Evolutionary conservation across 352 stramenopile species (phyloP).

Genomic region (Phytophthora sp.): DNA sequence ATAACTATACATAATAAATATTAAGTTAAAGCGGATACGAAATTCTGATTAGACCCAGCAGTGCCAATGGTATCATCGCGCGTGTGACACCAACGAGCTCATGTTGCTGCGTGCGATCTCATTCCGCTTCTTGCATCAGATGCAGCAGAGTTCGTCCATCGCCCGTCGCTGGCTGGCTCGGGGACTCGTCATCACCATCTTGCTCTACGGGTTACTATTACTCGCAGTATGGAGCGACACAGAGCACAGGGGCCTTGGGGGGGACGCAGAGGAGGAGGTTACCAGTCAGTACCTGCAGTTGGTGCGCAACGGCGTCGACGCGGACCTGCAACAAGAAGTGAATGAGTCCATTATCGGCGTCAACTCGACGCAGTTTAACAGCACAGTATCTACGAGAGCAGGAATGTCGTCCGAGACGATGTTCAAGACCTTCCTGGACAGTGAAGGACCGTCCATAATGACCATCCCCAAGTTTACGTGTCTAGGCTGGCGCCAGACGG

Average conservation of each 20-base stretch:
- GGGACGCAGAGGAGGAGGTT: background rate
- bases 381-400: background rate
- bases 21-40: no score
- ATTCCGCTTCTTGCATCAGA: conserved; percentile 28
- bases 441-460: conserved; percentile 14
- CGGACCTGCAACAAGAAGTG: background rate
- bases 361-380: conserved; percentile 10
- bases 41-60: background rate
- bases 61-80: conserved; percentile 19
- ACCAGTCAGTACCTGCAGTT: conserved; percentile 13
- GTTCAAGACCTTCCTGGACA: conserved; percentile 25
- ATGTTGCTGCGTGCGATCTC: background rate
- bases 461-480: conserved; percentile 25
- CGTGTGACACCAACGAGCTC: conserved; percentile 26
- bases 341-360: conserved; percentile 5
- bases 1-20: no score
- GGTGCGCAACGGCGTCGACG: conserved; percentile 3
- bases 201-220: conserved; percentile 22
- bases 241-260: background rate
- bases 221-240: conserved; percentile 16
- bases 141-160: conserved; percentile 20
- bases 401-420: conserved; percentile 14
- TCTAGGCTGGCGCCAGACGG: conserved; percentile 30
- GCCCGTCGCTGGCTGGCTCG: conserved; percentile 28
- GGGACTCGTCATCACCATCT: conserved; percentile 17